Conservation (phyloP, 1,284 basidiomycete genomes). For the Clitocybe nebularis region DNA sequence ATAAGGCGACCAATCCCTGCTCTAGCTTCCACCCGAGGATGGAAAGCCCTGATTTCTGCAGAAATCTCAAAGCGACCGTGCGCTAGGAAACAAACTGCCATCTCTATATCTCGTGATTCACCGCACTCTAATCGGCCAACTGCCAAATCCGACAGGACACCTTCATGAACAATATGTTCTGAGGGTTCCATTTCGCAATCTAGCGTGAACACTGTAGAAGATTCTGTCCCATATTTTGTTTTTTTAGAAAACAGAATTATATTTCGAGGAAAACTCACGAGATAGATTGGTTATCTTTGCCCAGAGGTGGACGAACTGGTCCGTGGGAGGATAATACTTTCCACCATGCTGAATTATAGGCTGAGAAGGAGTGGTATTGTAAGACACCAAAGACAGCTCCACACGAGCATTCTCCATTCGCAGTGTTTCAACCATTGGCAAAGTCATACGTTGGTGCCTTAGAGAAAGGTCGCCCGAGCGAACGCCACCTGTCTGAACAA, state of each 20-base stretch:
- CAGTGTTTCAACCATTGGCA: slow-evolving; percentile 73
- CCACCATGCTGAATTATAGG: slow-evolving; percentile 21
- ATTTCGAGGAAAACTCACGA: slow-evolving; percentile 34
- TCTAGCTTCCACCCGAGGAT: slow-evolving; percentile 25
- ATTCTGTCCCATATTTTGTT: too few relatives aligned
- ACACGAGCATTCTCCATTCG: slow-evolving; percentile 61
- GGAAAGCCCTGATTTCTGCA: slow-evolving; percentile 46
- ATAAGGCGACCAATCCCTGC: slow-evolving; percentile 33
- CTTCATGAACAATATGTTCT: slow-evolving; percentile 70
- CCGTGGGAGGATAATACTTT: slow-evolving; percentile 44
- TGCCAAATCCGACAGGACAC: slow-evolving; percentile 54
- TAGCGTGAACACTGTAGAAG: slow-evolving; percentile 47
- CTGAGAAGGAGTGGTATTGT: slow-evolving; percentile 23
- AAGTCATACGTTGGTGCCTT: slow-evolving; percentile 69
- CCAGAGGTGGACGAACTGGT: slow-evolving; percentile 57
- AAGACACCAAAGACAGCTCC: slow-evolving; percentile 48
- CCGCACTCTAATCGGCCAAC: slow-evolving; percentile 54
- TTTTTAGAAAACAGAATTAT: slow-evolving; percentile 6
- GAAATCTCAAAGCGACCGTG: slow-evolving; percentile 68
- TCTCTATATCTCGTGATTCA: slow-evolving; percentile 47
- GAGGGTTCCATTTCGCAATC: slow-evolving; percentile 52
- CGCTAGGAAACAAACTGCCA: slow-evolving; percentile 72
- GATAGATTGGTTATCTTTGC: slow-evolving; percentile 58
- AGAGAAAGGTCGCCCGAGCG: slow-evolving; percentile 75
- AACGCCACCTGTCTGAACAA: slow-evolving; percentile 62